A percentile compares a stretch with the other conserved stretches of the same genome.
These are phyloP conservation scores for Fraxinus americana DNA, from an alignment of 257 asterid species.

Conservation along the genomic window DNA sequence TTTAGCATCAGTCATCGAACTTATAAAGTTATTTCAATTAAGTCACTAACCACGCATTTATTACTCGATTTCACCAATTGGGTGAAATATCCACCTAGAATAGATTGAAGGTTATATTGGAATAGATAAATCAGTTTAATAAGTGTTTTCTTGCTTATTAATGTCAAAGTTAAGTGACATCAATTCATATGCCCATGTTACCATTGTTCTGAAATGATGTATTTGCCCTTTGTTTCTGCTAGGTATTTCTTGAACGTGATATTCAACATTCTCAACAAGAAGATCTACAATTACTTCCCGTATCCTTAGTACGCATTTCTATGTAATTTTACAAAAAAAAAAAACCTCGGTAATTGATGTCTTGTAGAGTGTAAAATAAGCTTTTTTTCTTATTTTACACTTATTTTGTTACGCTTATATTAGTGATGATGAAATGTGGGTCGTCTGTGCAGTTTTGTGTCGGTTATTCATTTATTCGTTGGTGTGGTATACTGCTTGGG, in stretches of 20 bases:
- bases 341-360: not conserved
- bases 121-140: too few species aligned
- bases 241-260: slow-evolving; percentile 90
- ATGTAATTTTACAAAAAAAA: not conserved
- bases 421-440: not conserved
- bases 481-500: slow-evolving; percentile 73
- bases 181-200: too few species aligned
- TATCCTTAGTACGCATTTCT: slow-evolving; percentile 73
- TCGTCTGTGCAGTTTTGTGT: slow-evolving; percentile 64
- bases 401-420: not conserved
- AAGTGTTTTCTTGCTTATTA: too few species aligned
- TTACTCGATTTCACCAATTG: not conserved
- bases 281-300: slow-evolving; percentile 96
- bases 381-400: not conserved
- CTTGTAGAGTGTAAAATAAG: slow-evolving; percentile 3
- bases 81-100: not conserved
- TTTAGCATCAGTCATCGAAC: not conserved
- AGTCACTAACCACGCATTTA: not conserved
- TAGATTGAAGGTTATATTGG: too few species aligned
- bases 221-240: slow-evolving; percentile 13
- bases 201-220: slow-evolving; percentile 8
- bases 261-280: slow-evolving; percentile 95
- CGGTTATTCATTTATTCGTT: slow-evolving; percentile 73
- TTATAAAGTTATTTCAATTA: not conserved
- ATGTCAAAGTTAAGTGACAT: too few species aligned